Evolutionary conservation across 108 stramenopile species (phyloP), one percentile per base, ranked within the genome.

Genomic region (Discostella pseudostelligera): DNA sequence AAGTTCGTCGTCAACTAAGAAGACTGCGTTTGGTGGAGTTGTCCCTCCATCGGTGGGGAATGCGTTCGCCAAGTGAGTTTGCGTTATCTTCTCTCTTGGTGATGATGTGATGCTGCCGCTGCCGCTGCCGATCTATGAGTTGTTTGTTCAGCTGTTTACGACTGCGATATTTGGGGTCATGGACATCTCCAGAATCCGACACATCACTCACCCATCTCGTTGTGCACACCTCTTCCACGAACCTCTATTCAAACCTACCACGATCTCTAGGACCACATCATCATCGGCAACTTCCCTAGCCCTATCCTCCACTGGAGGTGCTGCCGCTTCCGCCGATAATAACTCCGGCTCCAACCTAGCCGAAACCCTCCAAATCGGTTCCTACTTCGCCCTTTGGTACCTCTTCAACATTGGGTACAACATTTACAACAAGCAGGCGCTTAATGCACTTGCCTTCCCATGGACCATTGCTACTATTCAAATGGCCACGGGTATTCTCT

Each of bases 401-500:
- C 86, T 96, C 39, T 96, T 99, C 82, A 99, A 97, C 85, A 94
- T 97, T 67, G 95, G 90, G 24, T 99, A 97, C 97, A 97, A 97
- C 81, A 96, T 99, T 62, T 96, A 94, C 89, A 97, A 99, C 84
- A 97, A 99, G 80, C 95, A 93, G 58, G 96, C 90, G 12, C 81
- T 99, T 43, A 97, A 96, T 68, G 77, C 89, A 14, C 76, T 99
- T 17, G 90, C 79, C 35, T 93, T 84, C 72, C 96, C 96, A 37
- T 96, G 91, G 90, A 97, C 98, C 56, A 78, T 99, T 20, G 97
- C 96, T 26, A 95, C 96, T 26, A 78, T 96, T 42, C 98, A 99
- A 84, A 94, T 99, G 87, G 92, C 90, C 39, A 82, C 89, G 20
- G 98, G 98, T 32, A 84, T 93, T 54, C 42, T 86, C 25, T 96